Evolutionary conservation across 345 rosid species (phyloP), one percentile per base, ranked within the genome.

Genomic region (Tarenaya hassleriana): DNA sequence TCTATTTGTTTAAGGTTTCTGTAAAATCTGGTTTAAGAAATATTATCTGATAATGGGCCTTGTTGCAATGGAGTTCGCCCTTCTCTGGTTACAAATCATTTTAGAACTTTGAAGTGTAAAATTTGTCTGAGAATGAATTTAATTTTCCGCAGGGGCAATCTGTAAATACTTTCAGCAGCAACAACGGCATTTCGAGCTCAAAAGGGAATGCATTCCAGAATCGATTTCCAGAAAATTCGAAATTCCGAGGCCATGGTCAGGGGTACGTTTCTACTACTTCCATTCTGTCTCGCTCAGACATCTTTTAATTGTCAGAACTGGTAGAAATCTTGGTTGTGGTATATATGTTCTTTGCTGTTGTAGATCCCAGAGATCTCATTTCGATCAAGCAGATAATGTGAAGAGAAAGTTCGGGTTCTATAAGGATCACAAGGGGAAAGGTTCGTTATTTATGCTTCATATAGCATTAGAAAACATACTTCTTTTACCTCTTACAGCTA

Each of bases 331-430:
- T 64, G 45, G 18, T 64, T 65, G 33, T 14, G 29, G 5, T 62
- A 47, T 21, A 37, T 62, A n/a, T n/a, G 39, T 47, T 27, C 58
- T 66, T 41, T 33, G 50, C 15, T 60, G n/a, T 11, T 75, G 69
- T 70, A 75, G 96, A 63, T 66, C 62, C 60, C 75, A 78, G 52
- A 78, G 72, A 29, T 62, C 86, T 44, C 84, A 75, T 46, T 63
- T 58, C 53, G 75, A 67, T 61, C 74, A 66, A 49, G 49, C 5
- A 53, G 56, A 71, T 50, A 73, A 67, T 45, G 52, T 44, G 53
- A 80, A 82, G 73, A 78, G 77, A 52, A 82, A 74, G 61, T 69
- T 56, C 52, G 73, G 73, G 17, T 56, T 31, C 68, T 45, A 68
- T 47, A 72, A 70, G 63, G 70, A 57, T 61, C 61, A 45, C 34